Base-by-base conservation (phyloP, 208 protist genomes). In the Willaertia magna region DNA sequence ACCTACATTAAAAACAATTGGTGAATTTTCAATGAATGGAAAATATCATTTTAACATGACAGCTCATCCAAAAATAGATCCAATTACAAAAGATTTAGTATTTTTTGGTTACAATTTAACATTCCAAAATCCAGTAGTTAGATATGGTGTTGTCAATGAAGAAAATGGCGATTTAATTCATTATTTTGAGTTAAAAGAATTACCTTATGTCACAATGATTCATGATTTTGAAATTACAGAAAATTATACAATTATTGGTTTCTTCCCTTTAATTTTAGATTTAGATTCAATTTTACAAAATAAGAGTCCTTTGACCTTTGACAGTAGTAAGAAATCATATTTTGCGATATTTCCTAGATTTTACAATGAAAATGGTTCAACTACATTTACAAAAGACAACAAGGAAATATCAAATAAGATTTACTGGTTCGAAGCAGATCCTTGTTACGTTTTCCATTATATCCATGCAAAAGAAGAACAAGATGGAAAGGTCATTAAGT, bases 181-280 rank as follows among this genome's bases (percentile, higher is more conserved):
- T 85, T 1, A 16, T 30, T 7, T 18, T 42, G 11, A 20, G 4
- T 74, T 59, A n/a, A n/a, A 86, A 2, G 39, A 67, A 40, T 7
- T 14, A 16, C n/a, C 22, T 34, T 47, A 42, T 22, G 14, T 26
- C n/a, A 44, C 18, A 26, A 87, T 87, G 85, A 84, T 87, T 26
- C 85, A 87, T 74, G 85, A 87, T 48, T 85, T 87, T 52, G 85
- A 34, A 2, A 85, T 85, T 40, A 87, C 85, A n/a, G 48, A 87
- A 61, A 51, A 87, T 9, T 87, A 87, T 47, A 49, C 47, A 0
- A 34, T 87, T 30, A 26, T 87, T 59, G 26, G 75, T 9, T 44
- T 76, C 74, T 44, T 26, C 44, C 78, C 85, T 39, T 47, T 85
- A 11, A 59, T 48, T 2, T 40, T 87, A 4, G 30, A 84, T 49